Conservation (phyloP, 192 early-diverging fungal genomes). For the Entomortierella lignicola region DNA sequence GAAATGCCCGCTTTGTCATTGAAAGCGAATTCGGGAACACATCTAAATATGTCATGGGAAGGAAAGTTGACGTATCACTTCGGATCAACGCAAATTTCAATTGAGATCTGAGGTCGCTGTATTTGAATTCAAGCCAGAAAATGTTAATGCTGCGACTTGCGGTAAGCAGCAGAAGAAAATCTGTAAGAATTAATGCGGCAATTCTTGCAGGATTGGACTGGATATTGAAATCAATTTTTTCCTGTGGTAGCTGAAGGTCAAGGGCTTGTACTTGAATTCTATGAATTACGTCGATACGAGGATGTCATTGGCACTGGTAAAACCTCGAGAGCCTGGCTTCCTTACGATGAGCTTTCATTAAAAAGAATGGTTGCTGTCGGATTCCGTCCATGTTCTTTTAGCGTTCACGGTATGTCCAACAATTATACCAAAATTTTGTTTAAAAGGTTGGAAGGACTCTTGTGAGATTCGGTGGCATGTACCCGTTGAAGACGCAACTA, state of each 20-base stretch:
- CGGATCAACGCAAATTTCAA: neutral
- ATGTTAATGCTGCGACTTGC: neutral
- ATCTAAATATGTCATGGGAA: neutral
- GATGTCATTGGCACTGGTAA: neutral
- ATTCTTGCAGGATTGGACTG: neutral
- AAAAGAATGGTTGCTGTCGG: neutral
- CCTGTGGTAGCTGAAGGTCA: neutral
- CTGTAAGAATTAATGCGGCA: neutral
- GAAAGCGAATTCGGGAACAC: neutral
- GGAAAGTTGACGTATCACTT: slow-evolving; percentile 3
- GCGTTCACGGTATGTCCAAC: slow-evolving; percentile 1
- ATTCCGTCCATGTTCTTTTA: neutral
- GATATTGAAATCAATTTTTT: neutral
- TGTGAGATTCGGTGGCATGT: too few relatives aligned
- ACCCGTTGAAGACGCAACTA: too few relatives aligned
- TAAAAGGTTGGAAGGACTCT: too few relatives aligned
- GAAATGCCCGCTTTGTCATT: neutral
- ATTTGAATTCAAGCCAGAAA: slow-evolving; percentile 1
- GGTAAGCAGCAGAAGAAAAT: neutral
- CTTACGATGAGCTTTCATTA: neutral
- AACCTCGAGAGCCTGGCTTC: neutral
- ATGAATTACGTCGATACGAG: neutral
- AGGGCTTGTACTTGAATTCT: neutral
- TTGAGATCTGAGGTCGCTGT: neutral
- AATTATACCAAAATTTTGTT: too few relatives aligned